Percentiles rank a stretch among this genome's conserved stretches.
phyloP scores from a whole-genome alignment of 768 basidiomycete species.

The Cubamyces lactineus region DNA sequence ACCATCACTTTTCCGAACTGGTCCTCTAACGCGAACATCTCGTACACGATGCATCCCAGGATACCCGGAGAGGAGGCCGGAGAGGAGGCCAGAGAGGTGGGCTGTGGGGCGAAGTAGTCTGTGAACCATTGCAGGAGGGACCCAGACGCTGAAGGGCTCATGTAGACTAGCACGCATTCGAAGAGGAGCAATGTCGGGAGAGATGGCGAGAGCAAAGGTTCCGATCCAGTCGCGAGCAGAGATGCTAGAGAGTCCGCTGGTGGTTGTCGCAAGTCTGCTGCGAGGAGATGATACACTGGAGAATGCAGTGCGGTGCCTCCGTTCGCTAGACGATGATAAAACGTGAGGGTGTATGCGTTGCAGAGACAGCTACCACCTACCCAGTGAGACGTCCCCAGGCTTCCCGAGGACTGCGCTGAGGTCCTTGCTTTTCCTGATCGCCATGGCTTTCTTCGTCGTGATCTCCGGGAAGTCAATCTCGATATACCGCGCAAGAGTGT shows the following conservation, averaged over 20 bases:
- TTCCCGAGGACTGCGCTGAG: conserved; percentile 55
- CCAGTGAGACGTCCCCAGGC: conserved; percentile 44
- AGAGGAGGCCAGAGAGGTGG: conserved; percentile 10
- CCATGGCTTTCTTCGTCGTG: conserved; percentile 81
- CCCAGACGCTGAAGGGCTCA: conserved; percentile 61
- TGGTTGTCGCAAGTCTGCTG: conserved; percentile 72
- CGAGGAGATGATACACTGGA: conserved; percentile 67
- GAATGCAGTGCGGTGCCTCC: conserved; percentile 66
- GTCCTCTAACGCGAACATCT: conserved; percentile 91
- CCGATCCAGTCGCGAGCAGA: conserved; percentile 36
- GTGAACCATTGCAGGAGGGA: conserved; percentile 76
- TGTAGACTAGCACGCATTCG: conserved; percentile 94
- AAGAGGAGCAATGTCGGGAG: conserved; percentile 85
- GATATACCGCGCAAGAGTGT: conserved; percentile 62
- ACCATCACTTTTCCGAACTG: conserved; percentile 93
- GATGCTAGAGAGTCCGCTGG: conserved; percentile 52
- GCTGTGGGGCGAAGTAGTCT: conserved; percentile 45
- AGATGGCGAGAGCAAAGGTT: conserved; percentile 54
- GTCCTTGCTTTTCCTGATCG: conserved; percentile 69
- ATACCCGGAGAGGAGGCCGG: conserved; percentile 30
- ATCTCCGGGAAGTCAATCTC: conserved; percentile 93
- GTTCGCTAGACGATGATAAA: conserved; percentile 42
- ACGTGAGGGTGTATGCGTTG: too few relatives aligned
- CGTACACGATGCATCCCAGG: conserved; percentile 75
- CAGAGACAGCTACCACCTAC: conserved; percentile 36